Conservation (phyloP, 257 asterid genomes). For the Fraxinus pennsylvanica region DNA sequence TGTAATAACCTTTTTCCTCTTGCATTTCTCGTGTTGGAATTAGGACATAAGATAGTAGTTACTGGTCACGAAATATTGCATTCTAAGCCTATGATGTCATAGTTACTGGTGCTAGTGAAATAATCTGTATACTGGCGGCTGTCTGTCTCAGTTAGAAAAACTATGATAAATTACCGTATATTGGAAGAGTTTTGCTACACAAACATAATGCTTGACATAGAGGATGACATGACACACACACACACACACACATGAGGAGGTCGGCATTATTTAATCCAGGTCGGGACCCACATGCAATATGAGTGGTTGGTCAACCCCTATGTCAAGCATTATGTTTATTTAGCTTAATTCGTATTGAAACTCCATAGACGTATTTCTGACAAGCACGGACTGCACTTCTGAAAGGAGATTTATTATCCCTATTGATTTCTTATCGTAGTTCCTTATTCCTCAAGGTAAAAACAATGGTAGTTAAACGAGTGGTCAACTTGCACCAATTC, state of each 20-base stretch:
- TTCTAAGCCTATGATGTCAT: not conserved
- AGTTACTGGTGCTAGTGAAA: not conserved
- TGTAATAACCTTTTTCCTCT: not conserved
- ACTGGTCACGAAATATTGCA: slow-evolving; percentile 3
- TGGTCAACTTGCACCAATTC: not conserved
- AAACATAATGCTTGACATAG: too few species aligned
- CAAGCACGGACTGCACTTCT: not conserved
- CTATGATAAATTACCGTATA: not conserved
- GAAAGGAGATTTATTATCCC: not conserved
- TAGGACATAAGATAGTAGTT: not conserved
- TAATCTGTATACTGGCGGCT: not conserved
- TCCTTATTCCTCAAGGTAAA: too few species aligned
- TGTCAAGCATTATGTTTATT: too few species aligned
- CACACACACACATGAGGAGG: too few species aligned
- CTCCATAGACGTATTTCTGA: not conserved
- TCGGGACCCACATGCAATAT: too few species aligned
- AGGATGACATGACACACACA: too few species aligned
- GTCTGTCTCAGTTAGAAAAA: not conserved
- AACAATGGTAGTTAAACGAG: too few species aligned
- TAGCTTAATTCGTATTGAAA: too few species aligned
- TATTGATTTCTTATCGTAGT: not conserved
- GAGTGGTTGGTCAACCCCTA: too few species aligned
- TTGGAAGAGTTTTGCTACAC: not conserved
- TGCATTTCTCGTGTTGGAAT: slow-evolving; percentile 9
- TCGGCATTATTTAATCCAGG: too few species aligned